phyloP scores from a whole-genome alignment of 2,329 filamentous ascomycete species.

The Aspergillus hortae region DNA sequence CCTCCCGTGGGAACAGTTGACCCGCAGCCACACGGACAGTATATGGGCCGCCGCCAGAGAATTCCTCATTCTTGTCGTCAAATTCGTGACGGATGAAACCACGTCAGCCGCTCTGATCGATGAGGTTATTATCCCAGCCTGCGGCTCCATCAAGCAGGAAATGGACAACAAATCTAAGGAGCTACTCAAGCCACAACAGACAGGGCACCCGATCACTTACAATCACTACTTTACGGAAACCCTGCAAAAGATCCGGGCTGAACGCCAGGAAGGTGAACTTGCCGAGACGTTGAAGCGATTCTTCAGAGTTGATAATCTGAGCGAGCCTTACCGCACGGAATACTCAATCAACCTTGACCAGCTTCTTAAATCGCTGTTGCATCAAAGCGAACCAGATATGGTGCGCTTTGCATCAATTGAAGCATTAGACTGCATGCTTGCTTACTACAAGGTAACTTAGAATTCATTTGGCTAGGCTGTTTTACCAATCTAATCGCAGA shows the following conservation, averaged over 20 bases:
- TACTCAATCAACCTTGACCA: constrained; percentile 7
- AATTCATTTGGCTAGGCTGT: not conserved
- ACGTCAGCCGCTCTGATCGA: too few species aligned
- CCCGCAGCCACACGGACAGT: too few species aligned
- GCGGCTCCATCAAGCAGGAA: too few species aligned
- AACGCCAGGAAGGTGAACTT: constrained; percentile 11
- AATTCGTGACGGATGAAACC: too few species aligned
- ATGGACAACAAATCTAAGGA: too few species aligned
- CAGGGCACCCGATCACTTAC: too few species aligned
- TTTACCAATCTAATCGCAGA: not conserved
- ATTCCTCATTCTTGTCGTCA: too few species aligned
- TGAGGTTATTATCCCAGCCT: too few species aligned
- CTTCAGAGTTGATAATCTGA: constrained; percentile 11
- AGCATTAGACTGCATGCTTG: constrained; percentile 40
- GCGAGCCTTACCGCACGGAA: not conserved
- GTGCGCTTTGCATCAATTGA: constrained; percentile 35
- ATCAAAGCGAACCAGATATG: constrained; percentile 32
- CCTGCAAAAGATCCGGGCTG: constrained; percentile 22
- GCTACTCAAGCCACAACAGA: too few species aligned
- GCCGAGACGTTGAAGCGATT: constrained; percentile 7
- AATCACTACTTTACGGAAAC: constrained; percentile 34
- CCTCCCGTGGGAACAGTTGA: too few species aligned
- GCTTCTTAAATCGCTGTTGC: constrained; percentile 16
- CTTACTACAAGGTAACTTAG: constrained; percentile 42
- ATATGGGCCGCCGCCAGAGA: too few species aligned